A percentile compares a stretch with the other conserved stretches of the same genome.
phyloP scores from a whole-genome alignment of 352 stramenopile genomes.

The Pythium plurisporium region DNA sequence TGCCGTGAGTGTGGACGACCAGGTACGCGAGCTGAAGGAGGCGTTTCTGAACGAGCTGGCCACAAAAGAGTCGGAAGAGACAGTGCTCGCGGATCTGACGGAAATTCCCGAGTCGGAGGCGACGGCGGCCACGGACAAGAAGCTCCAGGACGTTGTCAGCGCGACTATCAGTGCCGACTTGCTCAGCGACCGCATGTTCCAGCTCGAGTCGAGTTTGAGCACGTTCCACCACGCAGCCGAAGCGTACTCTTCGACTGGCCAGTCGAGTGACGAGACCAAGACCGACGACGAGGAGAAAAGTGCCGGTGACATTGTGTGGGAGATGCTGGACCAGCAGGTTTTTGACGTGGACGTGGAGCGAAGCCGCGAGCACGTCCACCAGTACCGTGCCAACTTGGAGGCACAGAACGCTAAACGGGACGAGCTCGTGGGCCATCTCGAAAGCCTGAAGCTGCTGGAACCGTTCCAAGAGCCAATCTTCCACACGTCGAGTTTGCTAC shows the following conservation, averaged over 20 bases:
- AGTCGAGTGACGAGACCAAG: constrained; percentile 11
- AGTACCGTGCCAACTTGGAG: constrained; percentile 71
- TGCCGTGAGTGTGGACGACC: constrained; percentile 14
- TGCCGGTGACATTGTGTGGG: constrained; percentile 58
- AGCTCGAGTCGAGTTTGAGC: constrained; percentile 75
- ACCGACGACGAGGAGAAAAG: constrained; percentile 23
- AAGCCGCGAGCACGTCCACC: constrained; percentile 68
- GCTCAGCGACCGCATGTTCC: constrained; percentile 87
- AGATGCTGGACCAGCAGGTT: constrained; percentile 68
- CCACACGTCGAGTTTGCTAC: constrained; percentile 23
- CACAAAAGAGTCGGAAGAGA: constrained; percentile 35
- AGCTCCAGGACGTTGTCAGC: constrained; percentile 71
- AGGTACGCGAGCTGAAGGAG: constrained; percentile 16
- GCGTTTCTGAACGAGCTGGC: constrained; percentile 34
- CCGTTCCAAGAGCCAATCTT: constrained; percentile 43
- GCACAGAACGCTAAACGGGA: constrained; percentile 61
- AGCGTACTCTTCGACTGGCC: constrained; percentile 29
- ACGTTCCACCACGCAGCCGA: constrained; percentile 66
- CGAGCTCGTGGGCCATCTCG: constrained; percentile 48
- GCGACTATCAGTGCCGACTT: constrained; percentile 80
- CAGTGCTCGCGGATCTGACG: constrained; percentile 59
- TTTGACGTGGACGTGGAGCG: constrained; percentile 75
- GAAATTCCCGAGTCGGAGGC: constrained; percentile 53
- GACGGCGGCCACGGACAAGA: constrained; percentile 36
- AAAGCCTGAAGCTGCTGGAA: constrained; percentile 32